Conservation (phyloP, 352 stramenopile species). For the Phytophthora hybrid region DNA sequence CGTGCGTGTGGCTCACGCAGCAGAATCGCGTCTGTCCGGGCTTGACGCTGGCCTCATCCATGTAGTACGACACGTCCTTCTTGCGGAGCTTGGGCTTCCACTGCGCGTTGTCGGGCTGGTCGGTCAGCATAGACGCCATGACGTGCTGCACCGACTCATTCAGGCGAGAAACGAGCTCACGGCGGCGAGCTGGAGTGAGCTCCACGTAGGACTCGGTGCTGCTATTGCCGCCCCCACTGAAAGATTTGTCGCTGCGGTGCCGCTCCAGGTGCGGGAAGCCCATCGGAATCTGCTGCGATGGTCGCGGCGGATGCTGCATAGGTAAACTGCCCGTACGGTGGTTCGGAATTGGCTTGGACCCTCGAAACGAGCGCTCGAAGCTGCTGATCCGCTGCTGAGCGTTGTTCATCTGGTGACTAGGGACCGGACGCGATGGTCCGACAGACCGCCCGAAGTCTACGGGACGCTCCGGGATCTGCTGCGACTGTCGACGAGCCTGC, state of each 20-base stretch:
- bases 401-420: not conserved
- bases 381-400: constrained; percentile 1
- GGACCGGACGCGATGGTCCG: not conserved
- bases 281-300: constrained; percentile 28
- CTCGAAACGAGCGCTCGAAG: constrained; percentile 6
- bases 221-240: constrained; percentile 7
- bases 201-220: constrained; percentile 23
- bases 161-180: constrained; percentile 31
- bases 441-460: constrained; percentile 9
- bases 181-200: constrained; percentile 33
- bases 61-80: constrained; percentile 60
- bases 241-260: constrained; percentile 22
- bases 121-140: constrained; percentile 58
- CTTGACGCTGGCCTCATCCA: constrained; percentile 51
- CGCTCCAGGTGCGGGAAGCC: constrained; percentile 12
- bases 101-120: constrained; percentile 39
- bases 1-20: constrained; percentile 54
- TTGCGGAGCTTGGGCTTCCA: constrained; percentile 58
- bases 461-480: not conserved
- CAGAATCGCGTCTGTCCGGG: constrained; percentile 61
- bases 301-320: constrained; percentile 4
- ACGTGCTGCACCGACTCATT: constrained; percentile 49
- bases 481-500: constrained; percentile 7
- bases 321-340: not conserved
- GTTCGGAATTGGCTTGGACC: not conserved